Conservation (phyloP, 2,329 filamentous ascomycete species). For the Cryphonectria nitschkei region DNA sequence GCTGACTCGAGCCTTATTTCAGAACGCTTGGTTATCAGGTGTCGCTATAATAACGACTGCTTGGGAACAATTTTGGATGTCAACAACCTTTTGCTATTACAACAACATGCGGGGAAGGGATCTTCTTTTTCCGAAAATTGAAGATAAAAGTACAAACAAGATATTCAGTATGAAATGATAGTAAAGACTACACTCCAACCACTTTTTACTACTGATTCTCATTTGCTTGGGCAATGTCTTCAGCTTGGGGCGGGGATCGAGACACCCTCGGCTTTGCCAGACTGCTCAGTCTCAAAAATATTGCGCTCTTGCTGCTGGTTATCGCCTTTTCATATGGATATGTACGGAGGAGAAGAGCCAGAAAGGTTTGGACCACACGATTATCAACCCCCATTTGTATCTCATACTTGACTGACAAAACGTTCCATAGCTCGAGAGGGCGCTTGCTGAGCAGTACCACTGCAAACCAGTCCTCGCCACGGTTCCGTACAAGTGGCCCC, state of each 20-base stretch:
- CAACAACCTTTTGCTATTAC: neutral
- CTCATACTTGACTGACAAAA: neutral
- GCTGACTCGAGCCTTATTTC: neutral
- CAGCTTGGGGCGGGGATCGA: neutral
- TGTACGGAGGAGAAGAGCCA: neutral
- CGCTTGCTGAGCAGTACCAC: constrained; percentile 27
- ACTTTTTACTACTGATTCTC: neutral
- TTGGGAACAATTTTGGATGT: neutral
- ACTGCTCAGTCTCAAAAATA: neutral
- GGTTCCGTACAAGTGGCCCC: constrained; percentile 32
- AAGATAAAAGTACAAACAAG: neutral
- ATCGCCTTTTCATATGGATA: neutral
- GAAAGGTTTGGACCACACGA: neutral
- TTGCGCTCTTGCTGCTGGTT: neutral
- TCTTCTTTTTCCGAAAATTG: neutral
- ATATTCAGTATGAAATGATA: neutral
- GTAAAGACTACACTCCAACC: neutral
- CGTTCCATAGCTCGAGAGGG: neutral
- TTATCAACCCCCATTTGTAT: neutral
- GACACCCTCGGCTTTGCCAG: neutral
- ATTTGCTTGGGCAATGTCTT: neutral
- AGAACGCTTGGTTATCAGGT: neutral
- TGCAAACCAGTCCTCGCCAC: constrained; percentile 29
- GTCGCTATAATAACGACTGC: neutral
- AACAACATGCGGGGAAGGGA: too few relatives aligned